Evolutionary conservation across 2,329 filamentous ascomycete genomes (phyloP).

Genomic region (Cladophialophora immunda): DNA sequence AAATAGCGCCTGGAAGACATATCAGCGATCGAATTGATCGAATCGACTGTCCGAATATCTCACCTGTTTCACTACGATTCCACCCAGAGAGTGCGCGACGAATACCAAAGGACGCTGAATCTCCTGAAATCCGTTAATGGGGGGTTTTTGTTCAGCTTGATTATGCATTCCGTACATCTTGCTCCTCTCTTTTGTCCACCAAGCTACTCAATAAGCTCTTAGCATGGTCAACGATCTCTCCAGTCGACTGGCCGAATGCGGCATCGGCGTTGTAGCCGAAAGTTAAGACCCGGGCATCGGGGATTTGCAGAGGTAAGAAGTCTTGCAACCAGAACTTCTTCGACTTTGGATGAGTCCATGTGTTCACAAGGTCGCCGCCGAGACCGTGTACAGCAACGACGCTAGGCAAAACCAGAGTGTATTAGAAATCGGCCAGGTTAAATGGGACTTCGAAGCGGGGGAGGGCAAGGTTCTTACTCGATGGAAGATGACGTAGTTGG

Average conservation of each 20-base stretch:
- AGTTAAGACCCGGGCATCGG: conserved; percentile 35
- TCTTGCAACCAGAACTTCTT: conserved; percentile 32
- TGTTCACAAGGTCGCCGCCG: conserved; percentile 46
- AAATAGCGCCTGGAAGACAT: conserved; percentile 45
- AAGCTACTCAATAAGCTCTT: conserved; percentile 44
- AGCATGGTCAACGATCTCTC: conserved; percentile 48
- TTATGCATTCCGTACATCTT: too few species aligned
- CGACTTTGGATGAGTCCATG: conserved; percentile 44
- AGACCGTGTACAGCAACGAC: conserved; percentile 51
- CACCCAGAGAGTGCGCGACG: conserved; percentile 45
- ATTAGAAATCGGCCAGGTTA: too few species aligned
- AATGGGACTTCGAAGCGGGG: too few species aligned
- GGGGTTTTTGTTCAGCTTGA: too few species aligned
- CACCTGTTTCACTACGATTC: conserved; percentile 38
- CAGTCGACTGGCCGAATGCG: conserved; percentile 46
- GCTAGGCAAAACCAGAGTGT: too few species aligned
- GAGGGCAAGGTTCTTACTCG: too few species aligned
- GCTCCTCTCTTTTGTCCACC: conserved; percentile 40
- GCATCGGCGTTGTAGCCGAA: conserved; percentile 43
- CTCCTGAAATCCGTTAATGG: too few species aligned
- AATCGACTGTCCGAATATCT: too few species aligned
- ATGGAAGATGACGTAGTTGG: too few species aligned
- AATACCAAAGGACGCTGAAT: conserved; percentile 43
- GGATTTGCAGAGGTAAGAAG: conserved; percentile 31
- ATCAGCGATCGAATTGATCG: too few species aligned